A percentile compares a stretch with the other conserved stretches of the same genome.
These are phyloP conservation scores for Cryptosporidium felis DNA, from an alignment of 169 alveolate species.

Conservation along the genomic window DNA sequence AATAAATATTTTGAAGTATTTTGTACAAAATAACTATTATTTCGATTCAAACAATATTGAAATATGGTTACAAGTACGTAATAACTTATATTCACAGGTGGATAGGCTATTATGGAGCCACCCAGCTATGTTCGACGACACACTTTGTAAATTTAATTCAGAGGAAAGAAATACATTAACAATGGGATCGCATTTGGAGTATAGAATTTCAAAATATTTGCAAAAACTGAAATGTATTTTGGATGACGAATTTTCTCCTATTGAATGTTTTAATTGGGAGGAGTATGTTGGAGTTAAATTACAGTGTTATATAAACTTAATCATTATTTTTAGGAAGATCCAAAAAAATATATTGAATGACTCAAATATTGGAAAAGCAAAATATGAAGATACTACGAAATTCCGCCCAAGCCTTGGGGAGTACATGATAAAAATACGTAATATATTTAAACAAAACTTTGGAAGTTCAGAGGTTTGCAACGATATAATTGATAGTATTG, in stretches of 20 bases:
- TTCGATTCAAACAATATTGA: not conserved
- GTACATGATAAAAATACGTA: not conserved
- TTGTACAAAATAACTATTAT: not conserved
- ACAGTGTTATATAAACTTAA: conserved; percentile 5
- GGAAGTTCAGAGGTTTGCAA: conserved; percentile 1
- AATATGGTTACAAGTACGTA: not conserved
- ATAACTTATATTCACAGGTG: conserved; percentile 3
- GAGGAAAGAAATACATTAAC: not conserved
- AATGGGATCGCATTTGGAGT: conserved; percentile 17
- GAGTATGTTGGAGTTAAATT: conserved; percentile 14
- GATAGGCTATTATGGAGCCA: conserved; percentile 16
- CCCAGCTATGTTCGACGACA: conserved; percentile 18
- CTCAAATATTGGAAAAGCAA: too few relatives aligned
- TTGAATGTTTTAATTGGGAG: conserved; percentile 8
- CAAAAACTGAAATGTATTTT: conserved; percentile 3
- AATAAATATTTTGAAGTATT: not conserved
- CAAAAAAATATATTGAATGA: too few relatives aligned
- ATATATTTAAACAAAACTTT: not conserved
- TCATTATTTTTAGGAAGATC: not conserved
- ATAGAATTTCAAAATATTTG: conserved; percentile 2
- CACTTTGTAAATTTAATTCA: not conserved
- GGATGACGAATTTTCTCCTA: conserved; percentile 31
- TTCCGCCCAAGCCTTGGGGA: too few relatives aligned
- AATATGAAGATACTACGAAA: too few relatives aligned
- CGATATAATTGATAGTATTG: not conserved